phyloP scores from a whole-genome alignment of 2,329 filamentous ascomycete species.

The Purpureocillium takamizusanense region DNA sequence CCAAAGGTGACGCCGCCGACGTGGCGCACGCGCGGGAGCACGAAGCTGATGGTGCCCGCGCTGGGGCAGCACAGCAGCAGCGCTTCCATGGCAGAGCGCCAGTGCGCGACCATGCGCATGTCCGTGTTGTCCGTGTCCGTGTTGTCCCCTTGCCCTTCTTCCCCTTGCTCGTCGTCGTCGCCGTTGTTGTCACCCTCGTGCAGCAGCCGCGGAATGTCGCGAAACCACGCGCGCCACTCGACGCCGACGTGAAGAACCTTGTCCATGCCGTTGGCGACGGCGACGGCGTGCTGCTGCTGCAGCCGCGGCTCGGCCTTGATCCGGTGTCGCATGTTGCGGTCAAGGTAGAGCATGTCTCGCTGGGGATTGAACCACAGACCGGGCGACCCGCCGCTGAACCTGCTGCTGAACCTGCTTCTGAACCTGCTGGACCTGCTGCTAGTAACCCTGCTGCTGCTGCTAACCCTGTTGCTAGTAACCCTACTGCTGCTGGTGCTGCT shows the following conservation, averaged over 20 bases:
- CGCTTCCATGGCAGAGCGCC: slow-evolving; percentile 10
- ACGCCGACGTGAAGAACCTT: slow-evolving; percentile 16
- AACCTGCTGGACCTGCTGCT: too few species aligned
- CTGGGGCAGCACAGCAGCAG: slow-evolving; percentile 15
- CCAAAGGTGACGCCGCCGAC: slow-evolving; percentile 16
- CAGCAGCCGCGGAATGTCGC: slow-evolving; percentile 14
- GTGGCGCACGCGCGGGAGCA: slow-evolving; percentile 16
- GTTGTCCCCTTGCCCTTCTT: too few species aligned
- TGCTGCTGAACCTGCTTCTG: too few species aligned
- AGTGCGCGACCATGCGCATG: slow-evolving; percentile 12
- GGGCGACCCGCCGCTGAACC: too few species aligned
- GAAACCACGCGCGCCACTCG: slow-evolving; percentile 19
- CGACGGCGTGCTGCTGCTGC: too few species aligned
- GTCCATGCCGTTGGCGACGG: slow-evolving; percentile 14
- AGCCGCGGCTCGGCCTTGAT: slow-evolving; percentile 2
- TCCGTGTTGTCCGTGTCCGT: too few species aligned
- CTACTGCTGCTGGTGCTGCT: too few species aligned
- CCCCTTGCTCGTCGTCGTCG: too few species aligned
- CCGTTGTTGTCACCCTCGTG: slow-evolving; percentile 9
- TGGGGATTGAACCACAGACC: slow-evolving; percentile 17
- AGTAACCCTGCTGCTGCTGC: too few species aligned
- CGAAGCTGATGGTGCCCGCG: slow-evolving; percentile 14
- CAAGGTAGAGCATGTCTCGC: slow-evolving; percentile 19
- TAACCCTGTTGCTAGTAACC: too few species aligned
- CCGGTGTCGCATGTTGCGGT: slow-evolving; percentile 13